These are phyloP conservation scores for Kazachstania viticola DNA, from an alignment of 805 yeast genomes.

Conservation along the genomic window DNA sequence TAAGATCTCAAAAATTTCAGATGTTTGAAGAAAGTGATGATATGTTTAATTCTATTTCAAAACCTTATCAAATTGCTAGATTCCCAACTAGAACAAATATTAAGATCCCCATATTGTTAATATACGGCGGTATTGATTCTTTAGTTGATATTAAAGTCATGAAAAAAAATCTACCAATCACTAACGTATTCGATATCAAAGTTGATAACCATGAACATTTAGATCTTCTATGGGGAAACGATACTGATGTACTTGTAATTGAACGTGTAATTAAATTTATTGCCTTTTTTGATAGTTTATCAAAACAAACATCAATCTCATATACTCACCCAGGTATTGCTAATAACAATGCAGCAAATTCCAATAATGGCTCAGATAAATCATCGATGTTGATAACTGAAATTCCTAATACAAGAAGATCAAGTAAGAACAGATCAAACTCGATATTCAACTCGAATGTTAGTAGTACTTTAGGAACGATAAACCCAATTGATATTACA, in stretches of 20 bases:
- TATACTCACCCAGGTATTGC: too few relatives aligned
- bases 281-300: slow-evolving; percentile 18
- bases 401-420: not conserved
- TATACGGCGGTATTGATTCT: slow-evolving; percentile 75
- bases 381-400: not conserved
- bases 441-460: not conserved
- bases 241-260: slow-evolving; percentile 40
- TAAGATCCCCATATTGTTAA: slow-evolving; percentile 57
- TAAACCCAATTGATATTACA: too few relatives aligned
- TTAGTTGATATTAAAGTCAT: slow-evolving; percentile 78
- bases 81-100: slow-evolving; percentile 56
- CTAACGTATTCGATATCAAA: slow-evolving; percentile 39
- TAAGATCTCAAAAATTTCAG: slow-evolving; percentile 64
- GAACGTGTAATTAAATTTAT: slow-evolving; percentile 31
- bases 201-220: slow-evolving; percentile 74
- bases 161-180: slow-evolving; percentile 51
- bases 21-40: slow-evolving; percentile 66
- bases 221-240: slow-evolving; percentile 81
- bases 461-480: too few relatives aligned
- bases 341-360: too few relatives aligned
- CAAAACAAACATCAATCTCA: too few relatives aligned
- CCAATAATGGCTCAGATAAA: too few relatives aligned
- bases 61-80: slow-evolving; percentile 26
- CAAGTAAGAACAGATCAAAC: not conserved
- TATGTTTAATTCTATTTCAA: slow-evolving; percentile 27